Evolutionary conservation across 1,284 basidiomycete genomes (phyloP).

Genomic region (Golubevia pallescens): DNA sequence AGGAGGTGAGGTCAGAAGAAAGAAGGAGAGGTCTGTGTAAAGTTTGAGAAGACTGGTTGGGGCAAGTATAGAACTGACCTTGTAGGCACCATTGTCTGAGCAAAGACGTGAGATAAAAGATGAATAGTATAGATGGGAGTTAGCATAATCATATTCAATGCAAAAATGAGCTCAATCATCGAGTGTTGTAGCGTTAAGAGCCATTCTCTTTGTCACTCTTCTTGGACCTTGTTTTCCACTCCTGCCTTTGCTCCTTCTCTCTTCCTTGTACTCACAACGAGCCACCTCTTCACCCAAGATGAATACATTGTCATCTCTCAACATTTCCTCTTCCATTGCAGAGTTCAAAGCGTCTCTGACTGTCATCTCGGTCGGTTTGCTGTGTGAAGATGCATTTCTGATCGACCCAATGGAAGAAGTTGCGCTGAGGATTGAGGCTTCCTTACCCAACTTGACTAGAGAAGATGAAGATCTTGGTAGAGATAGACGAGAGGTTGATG

Average conservation of each 20-base stretch:
- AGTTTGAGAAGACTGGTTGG: neutral
- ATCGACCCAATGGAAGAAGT: neutral
- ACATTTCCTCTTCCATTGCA: neutral
- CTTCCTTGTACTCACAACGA: neutral
- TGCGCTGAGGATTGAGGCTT: neutral
- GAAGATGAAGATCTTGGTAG: neutral
- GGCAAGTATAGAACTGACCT: slow-evolving; percentile 50
- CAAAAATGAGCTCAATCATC: too few relatives aligned
- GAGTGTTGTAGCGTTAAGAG: too few relatives aligned
- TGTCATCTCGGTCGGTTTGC: slow-evolving; percentile 14
- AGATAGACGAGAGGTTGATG: neutral
- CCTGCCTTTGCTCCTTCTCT: neutral
- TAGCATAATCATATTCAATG: too few relatives aligned
- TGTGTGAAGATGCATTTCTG: slow-evolving; percentile 38
- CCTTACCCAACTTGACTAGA: neutral
- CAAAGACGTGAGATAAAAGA: too few relatives aligned
- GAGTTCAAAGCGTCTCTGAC: neutral
- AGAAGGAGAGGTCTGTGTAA: too few relatives aligned
- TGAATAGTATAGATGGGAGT: too few relatives aligned
- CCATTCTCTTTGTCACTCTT: too few relatives aligned
- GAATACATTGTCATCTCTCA: neutral
- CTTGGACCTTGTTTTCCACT: too few relatives aligned
- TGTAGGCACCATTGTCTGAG: slow-evolving; percentile 15
- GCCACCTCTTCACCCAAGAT: neutral
- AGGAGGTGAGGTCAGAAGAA: too few relatives aligned